Conservation (phyloP, 78 protist species). For the Tieghemostelium lacteum region DNA sequence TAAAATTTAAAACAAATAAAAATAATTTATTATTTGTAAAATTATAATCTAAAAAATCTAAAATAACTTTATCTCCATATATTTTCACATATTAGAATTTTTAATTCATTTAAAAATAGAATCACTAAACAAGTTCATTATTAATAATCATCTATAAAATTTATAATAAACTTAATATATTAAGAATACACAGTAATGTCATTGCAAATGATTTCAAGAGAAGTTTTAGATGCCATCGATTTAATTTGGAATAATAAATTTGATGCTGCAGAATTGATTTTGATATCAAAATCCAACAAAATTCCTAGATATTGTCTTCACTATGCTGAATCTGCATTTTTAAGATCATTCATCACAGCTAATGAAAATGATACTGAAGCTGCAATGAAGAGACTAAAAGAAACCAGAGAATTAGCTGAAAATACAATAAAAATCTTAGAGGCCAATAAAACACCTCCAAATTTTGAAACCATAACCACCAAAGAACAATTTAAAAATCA, state of each 20-base stretch:
- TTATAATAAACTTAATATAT: too few relatives aligned
- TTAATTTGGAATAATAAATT: constrained; percentile 63
- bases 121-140: too few relatives aligned
- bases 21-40: too few relatives aligned
- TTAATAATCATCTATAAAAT: too few relatives aligned
- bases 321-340: constrained; percentile 51
- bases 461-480: neutral
- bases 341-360: constrained; percentile 71
- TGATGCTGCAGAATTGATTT: constrained; percentile 36
- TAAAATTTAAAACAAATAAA: too few relatives aligned
- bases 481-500: constrained; percentile 45
- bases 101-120: too few relatives aligned
- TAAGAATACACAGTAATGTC: too few relatives aligned
- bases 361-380: constrained; percentile 43
- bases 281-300: neutral
- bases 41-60: too few relatives aligned
- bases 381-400: constrained; percentile 50
- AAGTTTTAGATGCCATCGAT: constrained; percentile 34
- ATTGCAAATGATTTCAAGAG: constrained; percentile 9
- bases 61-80: too few relatives aligned
- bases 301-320: constrained; percentile 64
- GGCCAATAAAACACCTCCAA: constrained; percentile 24
- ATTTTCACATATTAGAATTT: too few relatives aligned
- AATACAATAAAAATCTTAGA: constrained; percentile 30
- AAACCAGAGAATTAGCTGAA: constrained; percentile 48